Evolutionary conservation across 2,329 filamentous ascomycete genomes (phyloP).

Genomic region (Macroventuria anomochaeta): DNA sequence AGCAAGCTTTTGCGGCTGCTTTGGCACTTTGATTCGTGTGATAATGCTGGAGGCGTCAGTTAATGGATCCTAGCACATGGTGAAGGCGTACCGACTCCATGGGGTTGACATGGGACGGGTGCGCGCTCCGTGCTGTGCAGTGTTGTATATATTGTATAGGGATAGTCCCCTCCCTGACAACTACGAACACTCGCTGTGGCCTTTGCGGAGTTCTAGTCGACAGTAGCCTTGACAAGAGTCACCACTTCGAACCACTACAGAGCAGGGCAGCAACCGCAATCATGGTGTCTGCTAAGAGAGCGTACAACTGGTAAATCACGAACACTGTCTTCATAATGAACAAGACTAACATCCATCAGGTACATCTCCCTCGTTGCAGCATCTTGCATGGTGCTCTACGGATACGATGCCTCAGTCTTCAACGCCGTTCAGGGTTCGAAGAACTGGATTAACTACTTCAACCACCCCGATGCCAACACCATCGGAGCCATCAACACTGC

Average conservation of each 20-base stretch:
- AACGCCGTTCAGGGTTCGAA: constrained; percentile 73
- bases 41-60: constrained; percentile 27
- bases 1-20: constrained; percentile 28
- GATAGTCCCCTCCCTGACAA: constrained; percentile 11
- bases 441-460: constrained; percentile 71
- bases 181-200: constrained; percentile 26
- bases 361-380: constrained; percentile 74
- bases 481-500: constrained; percentile 69
- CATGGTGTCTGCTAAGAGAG: constrained; percentile 47
- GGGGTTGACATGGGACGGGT: constrained; percentile 31
- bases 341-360: constrained; percentile 50
- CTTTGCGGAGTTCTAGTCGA: constrained; percentile 23
- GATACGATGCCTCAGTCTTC: constrained; percentile 76
- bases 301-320: constrained; percentile 55
- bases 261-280: constrained; percentile 19
- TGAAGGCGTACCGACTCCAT: constrained; percentile 27
- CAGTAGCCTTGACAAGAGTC: constrained; percentile 13
- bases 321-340: background rate
- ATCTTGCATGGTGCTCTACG: constrained; percentile 77
- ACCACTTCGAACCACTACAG: background rate
- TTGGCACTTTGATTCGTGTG: constrained; percentile 42
- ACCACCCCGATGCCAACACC: constrained; percentile 54
- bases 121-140: constrained; percentile 19
- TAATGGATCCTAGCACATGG: constrained; percentile 25
- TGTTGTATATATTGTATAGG: constrained; percentile 29